phyloP scores from a whole-genome alignment of 306 rosid genomes.

The Phaseolus lunatus region DNA sequence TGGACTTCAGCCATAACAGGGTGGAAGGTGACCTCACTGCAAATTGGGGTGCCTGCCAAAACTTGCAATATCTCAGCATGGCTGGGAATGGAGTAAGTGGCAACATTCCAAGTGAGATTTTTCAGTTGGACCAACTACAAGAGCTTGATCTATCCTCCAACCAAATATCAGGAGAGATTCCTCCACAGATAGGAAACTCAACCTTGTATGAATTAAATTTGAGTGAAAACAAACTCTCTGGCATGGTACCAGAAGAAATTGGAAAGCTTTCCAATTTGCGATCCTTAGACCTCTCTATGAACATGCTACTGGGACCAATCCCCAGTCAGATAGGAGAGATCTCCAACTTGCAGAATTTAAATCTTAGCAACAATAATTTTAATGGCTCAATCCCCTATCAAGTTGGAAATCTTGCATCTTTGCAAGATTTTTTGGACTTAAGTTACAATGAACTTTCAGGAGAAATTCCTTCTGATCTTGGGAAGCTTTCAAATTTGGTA shows the following conservation, averaged over 20 bases:
- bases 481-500: constrained; percentile 52
- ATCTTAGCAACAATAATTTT: constrained; percentile 54
- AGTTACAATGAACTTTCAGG: constrained; percentile 65
- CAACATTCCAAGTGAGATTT: constrained; percentile 56
- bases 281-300: constrained; percentile 58
- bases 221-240: constrained; percentile 53
- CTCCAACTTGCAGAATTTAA: constrained; percentile 45
- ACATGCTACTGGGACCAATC: constrained; percentile 55
- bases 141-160: constrained; percentile 57
- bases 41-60: constrained; percentile 59
- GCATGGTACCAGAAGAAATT: constrained; percentile 50
- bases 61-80: constrained; percentile 47
- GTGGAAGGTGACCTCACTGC: constrained; percentile 54
- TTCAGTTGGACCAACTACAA: constrained; percentile 40
- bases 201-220: constrained; percentile 39
- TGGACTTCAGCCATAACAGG: constrained; percentile 62
- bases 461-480: constrained; percentile 48
- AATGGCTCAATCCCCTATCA: constrained; percentile 59
- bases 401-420: constrained; percentile 54
- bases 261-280: constrained; percentile 51
- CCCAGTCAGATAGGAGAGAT: constrained; percentile 54
- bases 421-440: constrained; percentile 56
- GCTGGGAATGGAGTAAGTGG: constrained; percentile 57
- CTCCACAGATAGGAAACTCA: constrained; percentile 48
- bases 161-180: constrained; percentile 59